Base-by-base conservation (phyloP, 495 filamentous ascomycete species). In the Talaromyces wortmannii region DNA sequence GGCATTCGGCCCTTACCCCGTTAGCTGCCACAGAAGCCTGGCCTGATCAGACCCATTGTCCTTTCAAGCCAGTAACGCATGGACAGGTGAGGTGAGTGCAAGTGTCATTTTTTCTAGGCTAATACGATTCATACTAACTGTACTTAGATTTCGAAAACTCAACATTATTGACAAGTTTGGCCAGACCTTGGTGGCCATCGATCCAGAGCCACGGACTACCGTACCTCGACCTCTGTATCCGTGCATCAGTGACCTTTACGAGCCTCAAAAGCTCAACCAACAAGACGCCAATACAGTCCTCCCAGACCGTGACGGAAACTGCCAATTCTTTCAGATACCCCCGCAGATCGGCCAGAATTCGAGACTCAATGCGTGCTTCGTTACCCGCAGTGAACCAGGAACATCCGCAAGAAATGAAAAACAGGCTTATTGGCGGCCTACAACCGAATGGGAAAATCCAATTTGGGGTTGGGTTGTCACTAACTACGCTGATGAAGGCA, bases 121-220 rank as follows among this genome's bases (percentile, higher is more conserved):
- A n/a, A n/a, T n/a, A n/a, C n/a, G n/a, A n/a, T n/a, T n/a, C n/a
- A n/a, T n/a, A n/a, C n/a, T n/a, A n/a, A n/a, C n/a, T n/a, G n/a
- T n/a, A 52, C 59, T 76, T 52, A 29, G 48, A 4, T 74, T 82
- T 55, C 62, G 60, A 1, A 65, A 61, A 46, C 55, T 83, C n/a
- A 81, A 81, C 56, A 70, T 77, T 48, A 61, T 82, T 31, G 78
- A 81, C 59, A 79, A 78, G 55, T 80, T 81, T 43, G 78, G 78
- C 0, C 66, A 68, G 31, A 63, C 61, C 0, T 56, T 61, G n/a
- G 47, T 51, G 13, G 59, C 60, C 4, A 61, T 74, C 4, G 70
- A 68, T 30, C 66, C 72, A 3, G 57, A 55, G 8, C 31, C 54
- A 45, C 12, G 6, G 6, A 12, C 33, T 36, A 36, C 33, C 33